phyloP scores from a whole-genome alignment of 2,329 filamentous ascomycete species.

The Claviceps sp. region DNA sequence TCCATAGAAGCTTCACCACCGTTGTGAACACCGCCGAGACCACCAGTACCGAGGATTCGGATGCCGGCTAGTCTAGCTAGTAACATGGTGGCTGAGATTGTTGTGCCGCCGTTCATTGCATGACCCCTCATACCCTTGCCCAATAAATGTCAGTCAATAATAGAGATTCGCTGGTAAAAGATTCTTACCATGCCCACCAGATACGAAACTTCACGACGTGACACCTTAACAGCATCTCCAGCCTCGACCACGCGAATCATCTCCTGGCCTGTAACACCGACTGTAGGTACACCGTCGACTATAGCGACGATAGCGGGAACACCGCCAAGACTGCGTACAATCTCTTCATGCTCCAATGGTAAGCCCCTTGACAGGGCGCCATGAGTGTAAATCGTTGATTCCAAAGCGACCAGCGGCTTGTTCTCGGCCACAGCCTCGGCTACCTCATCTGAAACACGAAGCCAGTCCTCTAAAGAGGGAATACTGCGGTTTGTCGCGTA shows the following conservation, averaged over 20 bases:
- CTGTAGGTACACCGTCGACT: conserved; percentile 65
- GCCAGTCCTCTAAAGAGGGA: conserved; percentile 23
- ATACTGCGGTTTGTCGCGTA: conserved; percentile 15
- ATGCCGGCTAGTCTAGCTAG: conserved; percentile 79
- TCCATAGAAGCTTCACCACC: conserved; percentile 81
- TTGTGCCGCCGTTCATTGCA: conserved; percentile 76
- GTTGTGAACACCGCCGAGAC: conserved; percentile 85
- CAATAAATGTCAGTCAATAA: neutral
- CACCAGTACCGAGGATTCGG: conserved; percentile 85
- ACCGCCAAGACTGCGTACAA: conserved; percentile 68
- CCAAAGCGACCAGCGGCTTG: conserved; percentile 79
- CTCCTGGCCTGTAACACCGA: conserved; percentile 63
- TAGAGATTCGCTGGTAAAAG: conserved; percentile 3
- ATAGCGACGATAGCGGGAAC: conserved; percentile 88
- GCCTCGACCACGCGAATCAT: conserved; percentile 57
- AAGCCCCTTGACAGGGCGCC: conserved; percentile 63
- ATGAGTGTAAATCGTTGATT: conserved; percentile 96
- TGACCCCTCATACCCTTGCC: conserved; percentile 49
- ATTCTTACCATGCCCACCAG: conserved; percentile 57
- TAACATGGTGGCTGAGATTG: conserved; percentile 85
- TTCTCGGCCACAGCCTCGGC: conserved; percentile 58
- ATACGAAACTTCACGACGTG: conserved; percentile 73
- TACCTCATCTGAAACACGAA: conserved; percentile 73
- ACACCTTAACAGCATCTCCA: conserved; percentile 66
- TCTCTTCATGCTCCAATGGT: conserved; percentile 68